Percentiles rank a stretch among this genome's conserved stretches.
These are phyloP conservation scores for Pseudogymnoascus sp. DNA, from an alignment of 2,329 filamentous ascomycete species.

Conservation along the genomic window DNA sequence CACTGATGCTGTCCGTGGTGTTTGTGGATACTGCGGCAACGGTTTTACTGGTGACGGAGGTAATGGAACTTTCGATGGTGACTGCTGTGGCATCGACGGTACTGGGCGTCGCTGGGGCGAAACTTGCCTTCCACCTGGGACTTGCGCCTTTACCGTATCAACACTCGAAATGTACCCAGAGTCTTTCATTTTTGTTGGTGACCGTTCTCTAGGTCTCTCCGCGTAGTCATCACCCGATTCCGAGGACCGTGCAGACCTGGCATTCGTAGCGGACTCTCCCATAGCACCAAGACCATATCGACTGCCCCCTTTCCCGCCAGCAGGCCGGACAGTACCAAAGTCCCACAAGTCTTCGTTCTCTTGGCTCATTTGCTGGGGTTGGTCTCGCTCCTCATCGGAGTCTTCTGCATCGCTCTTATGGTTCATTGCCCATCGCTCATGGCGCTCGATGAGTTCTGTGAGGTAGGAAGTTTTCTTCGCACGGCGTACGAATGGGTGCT, in stretches of 20 bases:
- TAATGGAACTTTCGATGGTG: constrained; percentile 53
- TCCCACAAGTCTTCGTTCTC: constrained; percentile 90
- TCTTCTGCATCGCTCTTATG: constrained; percentile 68
- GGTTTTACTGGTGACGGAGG: constrained; percentile 50
- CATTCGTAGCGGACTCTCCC: constrained; percentile 75
- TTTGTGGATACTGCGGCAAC: constrained; percentile 33
- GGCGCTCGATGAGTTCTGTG: constrained; percentile 87
- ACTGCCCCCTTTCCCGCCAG: constrained; percentile 55
- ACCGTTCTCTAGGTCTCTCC: constrained; percentile 42
- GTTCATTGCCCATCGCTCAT: constrained; percentile 77
- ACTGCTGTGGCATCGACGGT: constrained; percentile 27
- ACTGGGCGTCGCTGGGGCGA: constrained; percentile 54
- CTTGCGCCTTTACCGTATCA: constrained; percentile 49
- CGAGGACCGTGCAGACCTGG: constrained; percentile 49
- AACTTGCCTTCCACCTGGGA: constrained; percentile 39
- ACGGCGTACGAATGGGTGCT: constrained; percentile 80
- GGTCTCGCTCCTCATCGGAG: constrained; percentile 43
- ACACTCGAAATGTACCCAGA: constrained; percentile 27
- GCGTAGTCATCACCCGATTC: constrained; percentile 43
- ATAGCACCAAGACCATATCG: constrained; percentile 59
- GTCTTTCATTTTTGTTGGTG: constrained; percentile 44
- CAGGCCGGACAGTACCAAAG: constrained; percentile 87
- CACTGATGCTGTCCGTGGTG: constrained; percentile 41
- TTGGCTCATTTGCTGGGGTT: constrained; percentile 36
- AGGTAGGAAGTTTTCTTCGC: constrained; percentile 96